Base-by-base conservation (phyloP, 1,284 basidiomycete genomes). In the Schizopora paradoxa region DNA sequence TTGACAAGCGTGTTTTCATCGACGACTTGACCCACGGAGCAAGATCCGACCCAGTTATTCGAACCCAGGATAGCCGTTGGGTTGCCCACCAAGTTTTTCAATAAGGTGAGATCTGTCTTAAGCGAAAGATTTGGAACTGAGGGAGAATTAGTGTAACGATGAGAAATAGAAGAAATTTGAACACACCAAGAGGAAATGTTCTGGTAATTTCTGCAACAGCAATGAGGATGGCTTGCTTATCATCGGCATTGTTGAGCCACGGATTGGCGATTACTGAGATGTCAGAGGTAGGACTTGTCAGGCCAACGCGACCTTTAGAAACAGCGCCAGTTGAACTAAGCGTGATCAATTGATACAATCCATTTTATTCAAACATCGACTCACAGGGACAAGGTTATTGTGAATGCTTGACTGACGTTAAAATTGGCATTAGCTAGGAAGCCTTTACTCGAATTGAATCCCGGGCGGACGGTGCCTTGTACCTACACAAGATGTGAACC, bases 381-480 rank as follows among this genome's bases (percentile, higher is more conserved):
- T 51, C 50, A 74, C 68, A 77, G 58, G 58, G 80, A 79, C 5
- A 69, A 59, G 1, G 76, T 78, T 61, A 81, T 79, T 0, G 77
- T 79, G 66, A 80, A 78, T 47, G 79, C 73, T 56, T 74, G 65
- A 52, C 69, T 69, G 8, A 64, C 62, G 54, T 82, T 80, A 59
- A 73, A 82, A 4, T 75, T 62, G 47, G 70, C 67, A 0, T 56
- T 58, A 3, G 76, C 76, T 23, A 67, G 70, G 43, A 75, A n/a
- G n/a, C n/a, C n/a, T n/a, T n/a, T n/a, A n/a, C n/a, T 62, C 1
- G 72, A 75, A 1, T 74, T 73, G 21, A 76, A 77, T 41, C 79
- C 79, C 13, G 79, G 78, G 28, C 78, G 74, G 21, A 72, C 76
- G 18, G 79, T 82, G 37, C 79, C 79, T 73, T 82, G 79, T 25